A percentile compares a stretch with the other conserved stretches of the same genome.
These are phyloP conservation scores for Beta corolliflora DNA, from an alignment of 179 eudicot species.

Conservation along the genomic window DNA sequence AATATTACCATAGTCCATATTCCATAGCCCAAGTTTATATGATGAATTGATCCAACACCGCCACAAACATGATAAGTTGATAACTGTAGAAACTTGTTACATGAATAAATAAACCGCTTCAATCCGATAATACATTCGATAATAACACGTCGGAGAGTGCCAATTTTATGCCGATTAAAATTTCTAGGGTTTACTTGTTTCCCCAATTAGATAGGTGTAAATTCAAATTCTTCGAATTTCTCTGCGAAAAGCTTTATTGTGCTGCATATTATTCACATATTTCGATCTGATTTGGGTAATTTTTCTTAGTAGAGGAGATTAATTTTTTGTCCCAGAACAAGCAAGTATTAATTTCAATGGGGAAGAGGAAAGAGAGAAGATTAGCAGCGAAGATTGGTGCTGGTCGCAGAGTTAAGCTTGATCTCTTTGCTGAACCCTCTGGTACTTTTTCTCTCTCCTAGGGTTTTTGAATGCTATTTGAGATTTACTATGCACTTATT, in stretches of 20 bases:
- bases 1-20: too few relatives aligned
- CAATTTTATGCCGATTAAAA: not conserved
- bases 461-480: not conserved
- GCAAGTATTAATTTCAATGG: conserved; percentile 46
- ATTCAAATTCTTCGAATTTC: not conserved
- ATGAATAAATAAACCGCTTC: too few relatives aligned
- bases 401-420: conserved; percentile 93
- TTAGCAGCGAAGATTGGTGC: conserved; percentile 67
- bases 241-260: not conserved
- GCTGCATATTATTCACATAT: too few relatives aligned
- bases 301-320: not conserved
- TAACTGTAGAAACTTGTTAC: too few relatives aligned
- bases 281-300: not conserved
- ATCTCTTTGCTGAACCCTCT: conserved; percentile 94
- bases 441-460: conserved; percentile 46
- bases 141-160: too few relatives aligned
- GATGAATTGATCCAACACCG: too few relatives aligned
- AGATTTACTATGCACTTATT: too few relatives aligned
- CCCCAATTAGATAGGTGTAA: not conserved
- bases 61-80: too few relatives aligned
- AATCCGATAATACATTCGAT: not conserved
- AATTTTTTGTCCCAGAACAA: not conserved
- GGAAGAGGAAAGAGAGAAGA: conserved; percentile 89
- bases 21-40: too few relatives aligned
- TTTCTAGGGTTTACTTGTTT: conserved; percentile 12